A percentile compares a stretch with the other conserved stretches of the same genome.
Conservation (phyloP, 2,329 filamentous ascomycete genomes). For the Dendryphion nanum region DNA sequence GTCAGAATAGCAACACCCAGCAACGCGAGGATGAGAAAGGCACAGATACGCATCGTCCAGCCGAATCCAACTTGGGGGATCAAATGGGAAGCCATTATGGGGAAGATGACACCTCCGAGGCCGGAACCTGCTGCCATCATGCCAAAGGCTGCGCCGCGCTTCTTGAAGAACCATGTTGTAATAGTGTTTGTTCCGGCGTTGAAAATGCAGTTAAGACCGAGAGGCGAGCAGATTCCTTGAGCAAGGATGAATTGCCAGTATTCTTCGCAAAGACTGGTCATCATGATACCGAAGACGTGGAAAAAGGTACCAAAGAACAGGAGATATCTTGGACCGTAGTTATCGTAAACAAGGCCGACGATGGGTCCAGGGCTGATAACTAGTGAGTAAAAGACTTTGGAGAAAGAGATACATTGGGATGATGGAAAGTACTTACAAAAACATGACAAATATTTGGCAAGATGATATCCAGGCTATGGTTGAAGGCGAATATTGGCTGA, state of each 20-base stretch:
- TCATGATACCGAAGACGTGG: constrained; percentile 63
- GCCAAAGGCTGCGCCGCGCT: constrained; percentile 49
- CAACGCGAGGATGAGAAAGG: constrained; percentile 62
- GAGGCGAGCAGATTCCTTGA: constrained; percentile 53
- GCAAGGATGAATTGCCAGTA: constrained; percentile 58
- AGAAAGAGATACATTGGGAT: too few species aligned
- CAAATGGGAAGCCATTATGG: constrained; percentile 59
- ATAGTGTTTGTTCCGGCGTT: constrained; percentile 49
- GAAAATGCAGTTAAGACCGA: constrained; percentile 54
- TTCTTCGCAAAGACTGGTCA: constrained; percentile 56
- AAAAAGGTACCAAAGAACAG: constrained; percentile 53
- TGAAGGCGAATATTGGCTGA: constrained; percentile 38
- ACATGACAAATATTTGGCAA: constrained; percentile 49
- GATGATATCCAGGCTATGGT: constrained; percentile 50
- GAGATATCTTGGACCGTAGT: constrained; percentile 59
- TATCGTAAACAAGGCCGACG: constrained; percentile 64
- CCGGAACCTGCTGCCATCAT: constrained; percentile 51
- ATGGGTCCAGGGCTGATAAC: constrained; percentile 55
- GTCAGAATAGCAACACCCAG: constrained; percentile 55
- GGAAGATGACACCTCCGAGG: constrained; percentile 58
- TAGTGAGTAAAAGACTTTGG: too few species aligned
- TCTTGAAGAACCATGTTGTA: constrained; percentile 51
- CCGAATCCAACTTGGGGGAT: constrained; percentile 55
- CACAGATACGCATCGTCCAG: constrained; percentile 58
- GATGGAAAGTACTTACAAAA: too few species aligned